These are phyloP conservation scores for Euphorbia pulcherrima DNA, from an alignment of 345 rosid species.

Conservation along the genomic window DNA sequence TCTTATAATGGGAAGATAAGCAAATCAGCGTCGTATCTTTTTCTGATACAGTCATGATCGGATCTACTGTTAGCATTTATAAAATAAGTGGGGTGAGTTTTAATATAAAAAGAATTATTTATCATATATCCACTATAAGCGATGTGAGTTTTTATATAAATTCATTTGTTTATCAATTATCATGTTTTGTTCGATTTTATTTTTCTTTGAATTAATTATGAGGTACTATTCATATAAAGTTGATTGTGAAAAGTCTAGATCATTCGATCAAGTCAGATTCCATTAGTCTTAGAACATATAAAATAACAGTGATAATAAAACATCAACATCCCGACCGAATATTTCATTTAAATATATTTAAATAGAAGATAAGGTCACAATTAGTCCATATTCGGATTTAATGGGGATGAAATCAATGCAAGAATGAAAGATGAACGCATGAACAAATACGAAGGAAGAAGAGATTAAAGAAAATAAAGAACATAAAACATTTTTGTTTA, in stretches of 20 bases:
- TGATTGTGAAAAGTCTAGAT: neutral
- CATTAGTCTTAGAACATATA: constrained; percentile 21
- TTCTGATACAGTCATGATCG: neutral
- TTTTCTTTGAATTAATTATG: too few relatives aligned
- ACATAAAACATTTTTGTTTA: too few relatives aligned
- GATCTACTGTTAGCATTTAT: neutral
- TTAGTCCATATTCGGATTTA: constrained; percentile 16
- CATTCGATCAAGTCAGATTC: constrained; percentile 35
- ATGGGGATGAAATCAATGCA: too few relatives aligned
- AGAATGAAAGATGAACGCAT: too few relatives aligned
- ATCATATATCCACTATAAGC: constrained; percentile 16
- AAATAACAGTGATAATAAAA: neutral
- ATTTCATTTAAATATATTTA: constrained; percentile 5
- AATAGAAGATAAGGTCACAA: constrained; percentile 31
- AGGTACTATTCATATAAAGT: neutral
- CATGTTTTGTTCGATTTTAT: too few relatives aligned
- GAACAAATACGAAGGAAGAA: too few relatives aligned
- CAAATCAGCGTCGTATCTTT: too few relatives aligned
- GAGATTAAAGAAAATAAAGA: too few relatives aligned
- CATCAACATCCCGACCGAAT: constrained; percentile 45
- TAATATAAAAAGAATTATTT: neutral
- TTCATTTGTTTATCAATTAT: neutral
- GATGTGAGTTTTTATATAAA: neutral
- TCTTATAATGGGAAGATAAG: too few relatives aligned
- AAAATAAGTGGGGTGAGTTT: neutral